Conservation (phyloP, 1,139 yeast genomes). For the Debaryomyces sp. region DNA sequence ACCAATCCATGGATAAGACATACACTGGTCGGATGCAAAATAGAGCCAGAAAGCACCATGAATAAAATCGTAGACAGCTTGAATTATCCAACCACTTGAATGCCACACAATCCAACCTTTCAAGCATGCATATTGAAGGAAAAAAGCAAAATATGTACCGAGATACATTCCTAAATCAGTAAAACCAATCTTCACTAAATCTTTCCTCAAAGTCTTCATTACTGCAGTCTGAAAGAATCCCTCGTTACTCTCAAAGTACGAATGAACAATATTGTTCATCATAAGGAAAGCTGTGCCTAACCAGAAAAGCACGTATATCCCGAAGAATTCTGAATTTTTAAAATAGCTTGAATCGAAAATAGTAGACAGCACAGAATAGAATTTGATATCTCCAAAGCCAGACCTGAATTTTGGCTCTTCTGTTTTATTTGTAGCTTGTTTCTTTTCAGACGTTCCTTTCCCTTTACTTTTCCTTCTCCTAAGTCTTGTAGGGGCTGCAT, state of each 20-base stretch:
- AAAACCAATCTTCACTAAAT: slow-evolving; percentile 62
- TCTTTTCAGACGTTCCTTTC: not conserved
- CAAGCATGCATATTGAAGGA: slow-evolving; percentile 55
- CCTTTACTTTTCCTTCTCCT: slow-evolving; percentile 2
- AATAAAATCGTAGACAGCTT: slow-evolving; percentile 55
- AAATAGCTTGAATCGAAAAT: slow-evolving; percentile 51
- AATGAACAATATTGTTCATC: slow-evolving; percentile 50
- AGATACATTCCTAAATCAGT: slow-evolving; percentile 75
- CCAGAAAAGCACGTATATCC: slow-evolving; percentile 73
- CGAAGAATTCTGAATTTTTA: slow-evolving; percentile 53
- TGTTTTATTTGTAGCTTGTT: not conserved
- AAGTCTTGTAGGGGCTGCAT: slow-evolving; percentile 1
- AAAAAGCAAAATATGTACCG: slow-evolving; percentile 56
- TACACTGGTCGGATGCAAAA: slow-evolving; percentile 49
- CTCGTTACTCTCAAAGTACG: slow-evolving; percentile 29
- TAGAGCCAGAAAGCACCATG: slow-evolving; percentile 53
- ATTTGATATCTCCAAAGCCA: slow-evolving; percentile 47
- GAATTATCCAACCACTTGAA: slow-evolving; percentile 60
- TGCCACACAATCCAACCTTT: slow-evolving; percentile 56
- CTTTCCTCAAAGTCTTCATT: slow-evolving; percentile 51
- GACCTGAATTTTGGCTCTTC: slow-evolving; percentile 22
- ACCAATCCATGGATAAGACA: slow-evolving; percentile 81
- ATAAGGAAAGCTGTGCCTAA: slow-evolving; percentile 58
- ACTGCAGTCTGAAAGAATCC: slow-evolving; percentile 51
- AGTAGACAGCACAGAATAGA: slow-evolving; percentile 42